Conservation (phyloP, 2,329 filamentous ascomycete genomes). For the Aspergillus sp. region DNA sequence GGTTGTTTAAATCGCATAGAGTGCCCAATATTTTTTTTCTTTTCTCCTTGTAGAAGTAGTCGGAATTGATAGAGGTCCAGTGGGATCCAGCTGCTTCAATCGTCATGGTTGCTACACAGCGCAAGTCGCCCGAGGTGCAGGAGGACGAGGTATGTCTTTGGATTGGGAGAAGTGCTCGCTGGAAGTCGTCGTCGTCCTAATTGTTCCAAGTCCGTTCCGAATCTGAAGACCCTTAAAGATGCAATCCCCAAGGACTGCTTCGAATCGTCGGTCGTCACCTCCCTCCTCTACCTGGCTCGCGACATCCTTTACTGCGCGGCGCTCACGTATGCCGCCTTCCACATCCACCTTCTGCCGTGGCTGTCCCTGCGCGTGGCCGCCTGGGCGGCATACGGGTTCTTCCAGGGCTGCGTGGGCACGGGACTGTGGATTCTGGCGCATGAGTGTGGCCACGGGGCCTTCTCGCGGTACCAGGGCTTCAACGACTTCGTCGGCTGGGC, state of each 20-base stretch:
- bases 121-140: not conserved
- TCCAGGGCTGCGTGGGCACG: constrained; percentile 65
- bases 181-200: not conserved
- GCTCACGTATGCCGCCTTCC: constrained; percentile 53
- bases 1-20: not conserved
- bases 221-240: constrained; percentile 27
- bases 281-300: constrained; percentile 57
- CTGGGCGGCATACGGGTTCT: constrained; percentile 61
- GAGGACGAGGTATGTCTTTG: not conserved
- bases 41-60: no score
- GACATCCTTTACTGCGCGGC: constrained; percentile 52
- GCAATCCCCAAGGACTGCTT: constrained; percentile 64
- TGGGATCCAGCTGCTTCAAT: not conserved
- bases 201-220: constrained; percentile 8
- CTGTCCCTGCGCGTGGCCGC: constrained; percentile 45
- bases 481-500: constrained; percentile 65
- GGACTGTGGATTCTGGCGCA: constrained; percentile 71
- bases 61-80: no score
- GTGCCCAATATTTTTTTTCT: not conserved
- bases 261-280: constrained; percentile 52
- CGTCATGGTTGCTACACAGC: not conserved
- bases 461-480: constrained; percentile 56
- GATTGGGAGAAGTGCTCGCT: not conserved
- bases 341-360: constrained; percentile 53
- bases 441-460: constrained; percentile 69